Percentiles rank a stretch among this genome's conserved stretches.
These are phyloP conservation scores for Lepiota subincarnata DNA, from an alignment of 768 basidiomycete species.

Conservation along the genomic window DNA sequence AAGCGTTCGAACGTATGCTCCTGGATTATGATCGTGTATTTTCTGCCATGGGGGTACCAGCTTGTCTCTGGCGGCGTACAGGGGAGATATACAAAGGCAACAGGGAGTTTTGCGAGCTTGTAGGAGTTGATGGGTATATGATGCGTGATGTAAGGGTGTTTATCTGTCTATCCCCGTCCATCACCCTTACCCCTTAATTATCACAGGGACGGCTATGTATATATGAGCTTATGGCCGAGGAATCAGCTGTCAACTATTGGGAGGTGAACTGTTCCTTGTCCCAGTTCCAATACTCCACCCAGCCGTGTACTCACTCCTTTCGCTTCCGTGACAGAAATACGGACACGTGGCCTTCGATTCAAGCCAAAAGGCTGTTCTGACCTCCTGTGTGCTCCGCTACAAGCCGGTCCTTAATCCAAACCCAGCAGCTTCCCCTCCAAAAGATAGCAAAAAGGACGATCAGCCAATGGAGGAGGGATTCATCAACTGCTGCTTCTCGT, in stretches of 20 bases:
- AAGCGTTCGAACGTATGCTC: constrained; percentile 92
- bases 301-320: background rate
- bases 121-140: constrained; percentile 83
- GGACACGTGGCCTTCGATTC: constrained; percentile 90
- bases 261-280: constrained; percentile 49
- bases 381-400: constrained; percentile 82
- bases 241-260: constrained; percentile 96
- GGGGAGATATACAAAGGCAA: constrained; percentile 99
- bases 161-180: constrained; percentile 2
- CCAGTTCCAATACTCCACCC: background rate
- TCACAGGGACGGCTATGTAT: constrained; percentile 86
- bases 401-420: constrained; percentile 56
- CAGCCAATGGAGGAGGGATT: constrained; percentile 62
- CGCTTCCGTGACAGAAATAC: constrained; percentile 66
- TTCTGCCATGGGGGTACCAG: constrained; percentile 94
- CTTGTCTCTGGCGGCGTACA: constrained; percentile 93
- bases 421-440: constrained; percentile 16
- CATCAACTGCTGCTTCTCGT: constrained; percentile 88
- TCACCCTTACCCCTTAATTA: constrained; percentile 4
- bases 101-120: constrained; percentile 87
- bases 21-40: constrained; percentile 95
- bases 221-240: constrained; percentile 98
- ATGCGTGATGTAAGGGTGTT: constrained; percentile 67
- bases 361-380: constrained; percentile 89
- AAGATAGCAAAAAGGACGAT: constrained; percentile 27